phyloP scores from a whole-genome alignment of 176 grass and related monocot genomes.

The Guadua angustifolia region DNA sequence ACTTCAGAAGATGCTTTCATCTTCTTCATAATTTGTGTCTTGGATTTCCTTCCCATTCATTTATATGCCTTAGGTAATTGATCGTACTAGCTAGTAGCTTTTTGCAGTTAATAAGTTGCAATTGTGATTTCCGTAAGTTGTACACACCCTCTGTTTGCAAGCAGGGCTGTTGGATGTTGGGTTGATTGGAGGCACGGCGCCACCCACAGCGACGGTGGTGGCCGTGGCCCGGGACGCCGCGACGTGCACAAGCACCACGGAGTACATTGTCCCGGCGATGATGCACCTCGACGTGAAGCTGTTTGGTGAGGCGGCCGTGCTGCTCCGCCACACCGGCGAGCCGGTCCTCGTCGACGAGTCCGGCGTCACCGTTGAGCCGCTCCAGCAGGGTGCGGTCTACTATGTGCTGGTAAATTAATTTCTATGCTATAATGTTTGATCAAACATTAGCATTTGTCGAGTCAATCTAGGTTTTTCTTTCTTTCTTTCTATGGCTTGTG shows the following conservation, averaged over 20 bases:
- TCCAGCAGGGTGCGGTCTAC: conserved; percentile 59
- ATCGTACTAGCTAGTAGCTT: not conserved
- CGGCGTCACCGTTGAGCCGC: conserved; percentile 64
- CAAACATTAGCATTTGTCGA: too few relatives aligned
- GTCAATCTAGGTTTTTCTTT: not conserved
- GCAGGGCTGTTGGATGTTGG: conserved; percentile 52
- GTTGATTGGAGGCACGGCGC: not conserved
- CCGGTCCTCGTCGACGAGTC: conserved; percentile 49
- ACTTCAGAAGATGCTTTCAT: conserved; percentile 29
- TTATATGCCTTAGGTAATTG: not conserved
- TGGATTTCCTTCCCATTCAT: conserved; percentile 43
- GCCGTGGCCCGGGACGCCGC: not conserved
- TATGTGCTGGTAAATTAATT: conserved; percentile 46
- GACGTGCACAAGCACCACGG: conserved; percentile 18
- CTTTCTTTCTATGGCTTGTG: not conserved
- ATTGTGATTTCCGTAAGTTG: not conserved
- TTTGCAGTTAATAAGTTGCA: not conserved
- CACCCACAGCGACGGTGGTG: conserved; percentile 40
- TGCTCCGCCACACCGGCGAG: conserved; percentile 51
- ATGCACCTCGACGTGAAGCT: conserved; percentile 46
- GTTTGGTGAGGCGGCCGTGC: conserved; percentile 54
- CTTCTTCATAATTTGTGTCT: not conserved
- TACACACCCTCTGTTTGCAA: not conserved
- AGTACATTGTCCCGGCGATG: conserved; percentile 50
- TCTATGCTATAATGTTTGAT: too few relatives aligned